A percentile compares a stretch with the other conserved stretches of the same genome.
Evolutionary conservation across 345 rosid genomes (phyloP).

Genomic region (Schrenkiella parvula): DNA sequence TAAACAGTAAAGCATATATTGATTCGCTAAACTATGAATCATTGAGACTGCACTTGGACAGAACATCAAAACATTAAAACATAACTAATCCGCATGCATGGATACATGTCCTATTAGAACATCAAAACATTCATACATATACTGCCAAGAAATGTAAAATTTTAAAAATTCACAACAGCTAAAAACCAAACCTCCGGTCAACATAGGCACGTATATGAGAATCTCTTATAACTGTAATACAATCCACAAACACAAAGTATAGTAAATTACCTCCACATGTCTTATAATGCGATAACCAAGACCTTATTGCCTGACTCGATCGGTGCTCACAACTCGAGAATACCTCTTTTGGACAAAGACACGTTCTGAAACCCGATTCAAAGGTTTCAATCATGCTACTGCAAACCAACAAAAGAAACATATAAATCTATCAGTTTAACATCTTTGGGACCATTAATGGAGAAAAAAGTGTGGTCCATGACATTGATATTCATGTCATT

Average conservation of each 20-base stretch:
- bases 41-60: background rate
- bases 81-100: background rate
- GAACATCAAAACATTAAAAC: too few species aligned
- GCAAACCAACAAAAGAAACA: slow-evolving; percentile 29
- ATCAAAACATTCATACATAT: background rate
- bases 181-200: slow-evolving; percentile 24
- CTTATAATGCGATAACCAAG: slow-evolving; percentile 11
- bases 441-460: slow-evolving; percentile 29
- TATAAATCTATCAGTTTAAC: slow-evolving; percentile 31
- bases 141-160: slow-evolving; percentile 2
- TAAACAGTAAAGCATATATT: background rate
- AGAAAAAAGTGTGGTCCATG: slow-evolving; percentile 32
- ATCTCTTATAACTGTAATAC: background rate
- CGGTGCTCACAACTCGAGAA: slow-evolving; percentile 28
- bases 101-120: background rate
- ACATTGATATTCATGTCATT: slow-evolving; percentile 30
- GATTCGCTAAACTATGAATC: background rate
- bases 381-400: slow-evolving; percentile 25
- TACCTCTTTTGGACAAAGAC: slow-evolving; percentile 28
- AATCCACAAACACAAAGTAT: slow-evolving; percentile 28
- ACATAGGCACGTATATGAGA: slow-evolving; percentile 7
- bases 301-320: slow-evolving; percentile 8
- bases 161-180: slow-evolving; percentile 6
- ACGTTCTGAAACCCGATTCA: slow-evolving; percentile 28
- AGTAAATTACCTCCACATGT: slow-evolving; percentile 29